phyloP scores from a whole-genome alignment of 1,139 yeast genomes.

The Taiozyma sp. region DNA sequence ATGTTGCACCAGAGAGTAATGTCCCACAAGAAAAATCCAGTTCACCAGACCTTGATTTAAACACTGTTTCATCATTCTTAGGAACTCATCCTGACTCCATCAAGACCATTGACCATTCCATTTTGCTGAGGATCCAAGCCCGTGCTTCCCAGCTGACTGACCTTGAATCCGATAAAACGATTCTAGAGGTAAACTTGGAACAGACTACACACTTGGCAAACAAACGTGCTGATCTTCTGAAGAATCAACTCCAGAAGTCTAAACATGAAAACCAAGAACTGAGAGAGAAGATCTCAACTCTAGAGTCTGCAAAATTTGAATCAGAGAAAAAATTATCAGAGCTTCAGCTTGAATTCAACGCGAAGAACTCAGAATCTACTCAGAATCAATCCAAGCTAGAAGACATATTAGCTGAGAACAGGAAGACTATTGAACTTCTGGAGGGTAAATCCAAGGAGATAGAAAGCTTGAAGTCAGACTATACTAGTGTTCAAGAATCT shows the following conservation, averaged over 20 bases:
- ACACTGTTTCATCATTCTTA: slow-evolving; percentile 31
- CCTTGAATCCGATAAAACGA: slow-evolving; percentile 45
- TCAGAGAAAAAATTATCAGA: slow-evolving; percentile 28
- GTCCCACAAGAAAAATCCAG: neutral
- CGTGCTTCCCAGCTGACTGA: slow-evolving; percentile 46
- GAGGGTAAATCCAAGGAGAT: slow-evolving; percentile 44
- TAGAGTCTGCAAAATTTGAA: slow-evolving; percentile 27
- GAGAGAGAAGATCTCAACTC: slow-evolving; percentile 26
- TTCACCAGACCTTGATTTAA: neutral
- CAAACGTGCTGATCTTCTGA: slow-evolving; percentile 30
- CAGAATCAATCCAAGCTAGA: slow-evolving; percentile 16
- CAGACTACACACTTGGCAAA: slow-evolving; percentile 40
- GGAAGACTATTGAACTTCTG: slow-evolving; percentile 35
- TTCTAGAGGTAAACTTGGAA: slow-evolving; percentile 50
- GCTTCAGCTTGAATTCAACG: slow-evolving; percentile 25
- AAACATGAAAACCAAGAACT: slow-evolving; percentile 29
- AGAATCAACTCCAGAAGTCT: slow-evolving; percentile 27
- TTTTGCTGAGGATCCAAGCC: slow-evolving; percentile 34
- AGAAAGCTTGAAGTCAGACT: slow-evolving; percentile 44
- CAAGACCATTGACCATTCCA: slow-evolving; percentile 19
- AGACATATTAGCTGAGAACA: slow-evolving; percentile 32
- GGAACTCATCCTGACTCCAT: slow-evolving; percentile 29
- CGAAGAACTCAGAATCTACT: slow-evolving; percentile 6
- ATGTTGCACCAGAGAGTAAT: neutral
- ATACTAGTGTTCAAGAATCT: slow-evolving; percentile 43